Base-by-base conservation (phyloP, 768 basidiomycete genomes). In the Phylloporus scabripes region DNA sequence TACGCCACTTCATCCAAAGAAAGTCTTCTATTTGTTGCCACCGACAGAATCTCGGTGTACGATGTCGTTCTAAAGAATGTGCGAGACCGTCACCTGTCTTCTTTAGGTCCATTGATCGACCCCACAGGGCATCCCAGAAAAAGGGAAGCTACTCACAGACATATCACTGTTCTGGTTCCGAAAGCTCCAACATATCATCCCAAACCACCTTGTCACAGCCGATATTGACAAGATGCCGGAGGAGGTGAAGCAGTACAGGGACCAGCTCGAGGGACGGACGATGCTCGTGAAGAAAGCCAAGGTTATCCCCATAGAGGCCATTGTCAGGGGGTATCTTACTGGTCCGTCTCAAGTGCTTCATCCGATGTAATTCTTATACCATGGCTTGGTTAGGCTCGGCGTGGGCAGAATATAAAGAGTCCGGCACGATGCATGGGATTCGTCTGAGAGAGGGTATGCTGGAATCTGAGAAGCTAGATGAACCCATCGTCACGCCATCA, bases 131-230 rank as follows among this genome's bases (percentile, higher is more conserved):
- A 92, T 99, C 53, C 93, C 95, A 14, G 82, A 83, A 54, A 99
- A 99, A 65, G 95, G 96, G 48, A 83, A 82, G 60, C 76, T 96
- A 29, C 75, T 99, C 41, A 96, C 93, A 7, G 73, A 84, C 49
- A 82, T 97, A 53, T 98, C 96, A 15, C 73, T 89, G 45, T 97
- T 94, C 75, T 99, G 95, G 95, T 99, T 98, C 70, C 69, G 83
- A 45, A 86, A 85, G 66, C 82, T 98, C 23, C 69, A 69, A 23
- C 63, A 82, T 43, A 80, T 95, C 61, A 81, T 95, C 54, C 88
- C 90, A 5, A 92, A 94, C 67, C 96, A 99, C 63, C 80, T 97
- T 60, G 76, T 95, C 46, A 87, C 90, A 0, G 79, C 79, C 23
- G 70, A 84, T 49, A 68, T 93, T 48, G 78, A 84, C 40, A 76